phyloP scores from a whole-genome alignment of 495 filamentous ascomycete genomes.

The Astrothelium subdiscretum region DNA sequence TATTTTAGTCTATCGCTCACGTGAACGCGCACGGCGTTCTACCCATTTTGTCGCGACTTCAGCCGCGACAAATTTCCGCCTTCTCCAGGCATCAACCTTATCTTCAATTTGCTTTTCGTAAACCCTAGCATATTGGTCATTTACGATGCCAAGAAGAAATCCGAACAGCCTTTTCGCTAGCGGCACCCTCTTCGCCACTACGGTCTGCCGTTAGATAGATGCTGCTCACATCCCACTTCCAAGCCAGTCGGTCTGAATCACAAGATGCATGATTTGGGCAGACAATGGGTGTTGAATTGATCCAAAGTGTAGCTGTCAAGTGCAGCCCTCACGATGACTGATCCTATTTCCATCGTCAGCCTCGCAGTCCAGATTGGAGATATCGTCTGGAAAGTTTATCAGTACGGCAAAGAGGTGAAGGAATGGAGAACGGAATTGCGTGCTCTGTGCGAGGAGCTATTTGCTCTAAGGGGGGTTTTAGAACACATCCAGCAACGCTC shows the following conservation, averaged over 20 bases:
- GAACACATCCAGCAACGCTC: conserved; percentile 2
- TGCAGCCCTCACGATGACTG: background rate
- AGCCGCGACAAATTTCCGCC: too few species aligned
- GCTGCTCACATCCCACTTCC: background rate
- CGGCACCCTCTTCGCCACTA: background rate
- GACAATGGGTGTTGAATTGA: background rate
- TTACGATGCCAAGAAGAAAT: background rate
- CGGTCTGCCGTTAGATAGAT: background rate
- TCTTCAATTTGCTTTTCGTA: background rate
- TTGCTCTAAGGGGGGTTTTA: conserved; percentile 4
- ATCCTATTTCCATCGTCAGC: conserved; percentile 4
- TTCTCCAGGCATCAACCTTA: background rate
- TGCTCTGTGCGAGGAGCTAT: background rate
- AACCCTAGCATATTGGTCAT: background rate
- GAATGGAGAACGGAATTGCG: background rate
- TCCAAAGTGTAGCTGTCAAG: too few species aligned
- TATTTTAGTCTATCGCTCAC: too few species aligned
- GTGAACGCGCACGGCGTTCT: too few species aligned
- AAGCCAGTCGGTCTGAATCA: background rate
- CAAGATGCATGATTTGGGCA: background rate
- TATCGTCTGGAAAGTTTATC: conserved; percentile 1
- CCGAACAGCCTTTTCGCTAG: background rate
- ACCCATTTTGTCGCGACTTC: too few species aligned
- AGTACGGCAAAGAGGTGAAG: conserved; percentile 3
- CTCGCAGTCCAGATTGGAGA: conserved; percentile 1